Evolutionary conservation across 23 red algal genomes (phyloP), one percentile per base, ranked within the genome.

Genomic region (Cyanidiococcus yangmingshanensis): DNA sequence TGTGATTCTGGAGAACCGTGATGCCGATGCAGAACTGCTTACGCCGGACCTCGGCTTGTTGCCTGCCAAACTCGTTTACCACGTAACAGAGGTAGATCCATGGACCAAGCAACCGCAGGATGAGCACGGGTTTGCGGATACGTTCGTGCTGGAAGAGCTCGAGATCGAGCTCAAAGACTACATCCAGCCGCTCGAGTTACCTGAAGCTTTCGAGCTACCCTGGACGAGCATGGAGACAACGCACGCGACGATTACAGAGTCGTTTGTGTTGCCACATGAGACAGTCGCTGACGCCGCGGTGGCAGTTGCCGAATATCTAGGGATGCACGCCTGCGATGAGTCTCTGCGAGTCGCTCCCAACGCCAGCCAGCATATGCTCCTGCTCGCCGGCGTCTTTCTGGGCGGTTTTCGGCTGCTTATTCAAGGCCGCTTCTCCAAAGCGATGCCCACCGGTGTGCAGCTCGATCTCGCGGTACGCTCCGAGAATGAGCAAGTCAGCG

Each of bases 261-360:
- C 80, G 18, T 91, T 91, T 38, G 68, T 83, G 68, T 76, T 98
- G 18, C 79, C 85, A 37, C 88, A 98, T 75, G 80, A 88, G n/a
- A 82, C 77, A 39, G 86, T 98, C 41, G 76, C 88, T 36, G 75
- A 79, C 37, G 94, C 94, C 57, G 89, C 91, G 24, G 51, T 40
- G 76, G 94, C 82, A 37, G 80, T 91, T 1, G 85, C 85, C 74
- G 87, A 77, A 0, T 87, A 85, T 33, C 38, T 98, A 41, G 89
- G 79, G 33, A 98, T 98, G 94, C 76, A 80, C 40, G 74, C 86
- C 58, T 91, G 89, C 57, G 94, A 89, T n/a, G 88, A 88, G 7
- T 87, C 84, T 1, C 85, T 82, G 35, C 39, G 59, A 25, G 88
- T 87, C 3, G 84, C 84, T 34, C 75, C 81, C 33, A 63, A 77